phyloP scores from a whole-genome alignment of 2,329 filamentous ascomycete species.

The Metarhizium brunneum region DNA sequence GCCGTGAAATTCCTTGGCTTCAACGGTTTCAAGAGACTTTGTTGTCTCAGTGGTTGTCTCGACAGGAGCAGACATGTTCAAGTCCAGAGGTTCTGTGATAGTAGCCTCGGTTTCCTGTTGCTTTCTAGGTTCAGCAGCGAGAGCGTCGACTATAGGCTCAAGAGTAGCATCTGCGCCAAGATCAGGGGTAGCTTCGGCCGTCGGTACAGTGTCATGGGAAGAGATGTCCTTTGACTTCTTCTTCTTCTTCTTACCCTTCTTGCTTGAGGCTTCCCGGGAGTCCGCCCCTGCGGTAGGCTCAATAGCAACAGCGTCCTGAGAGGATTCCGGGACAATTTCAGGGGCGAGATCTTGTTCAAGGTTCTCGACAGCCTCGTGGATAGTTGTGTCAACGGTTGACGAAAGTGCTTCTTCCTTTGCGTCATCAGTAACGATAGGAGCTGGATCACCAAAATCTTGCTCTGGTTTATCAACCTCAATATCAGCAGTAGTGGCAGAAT shows the following conservation, averaged over 20 bases:
- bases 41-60: background rate
- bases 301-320: background rate
- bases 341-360: background rate
- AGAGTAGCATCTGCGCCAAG: background rate
- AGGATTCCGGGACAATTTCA: background rate
- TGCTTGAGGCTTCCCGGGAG: background rate
- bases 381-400: background rate
- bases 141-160: background rate
- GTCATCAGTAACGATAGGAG: background rate
- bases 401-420: background rate
- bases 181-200: background rate
- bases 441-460: background rate
- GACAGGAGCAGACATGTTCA: background rate
- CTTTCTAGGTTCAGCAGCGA: background rate
- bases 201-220: background rate
- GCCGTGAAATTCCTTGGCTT: background rate
- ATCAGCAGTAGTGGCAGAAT: background rate
- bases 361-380: background rate
- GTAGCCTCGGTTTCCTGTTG: background rate
- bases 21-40: background rate
- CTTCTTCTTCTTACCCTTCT: slow-evolving; percentile 13
- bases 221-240: slow-evolving; percentile 3
- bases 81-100: background rate
- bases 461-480: background rate
- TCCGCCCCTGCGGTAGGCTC: slow-evolving; percentile 1